Evolutionary conservation across 2,329 filamentous ascomycete species (phyloP).

Genomic region (Laburnicola sp.): DNA sequence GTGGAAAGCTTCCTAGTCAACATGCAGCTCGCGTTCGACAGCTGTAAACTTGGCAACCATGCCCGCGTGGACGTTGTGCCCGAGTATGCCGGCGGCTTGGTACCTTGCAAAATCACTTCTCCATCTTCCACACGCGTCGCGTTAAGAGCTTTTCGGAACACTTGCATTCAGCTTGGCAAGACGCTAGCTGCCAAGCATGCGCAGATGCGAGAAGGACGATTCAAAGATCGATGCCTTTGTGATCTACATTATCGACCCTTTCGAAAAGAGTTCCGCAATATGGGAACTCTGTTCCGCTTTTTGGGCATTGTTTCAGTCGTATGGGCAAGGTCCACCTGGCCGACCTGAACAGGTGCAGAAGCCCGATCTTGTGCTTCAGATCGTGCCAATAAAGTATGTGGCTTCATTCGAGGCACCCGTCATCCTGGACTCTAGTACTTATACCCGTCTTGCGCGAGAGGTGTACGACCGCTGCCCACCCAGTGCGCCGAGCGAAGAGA

Average conservation of each 20-base stretch:
- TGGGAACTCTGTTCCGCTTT: constrained; percentile 75
- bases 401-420: constrained; percentile 65
- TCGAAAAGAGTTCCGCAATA: constrained; percentile 60
- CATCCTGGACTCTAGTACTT: constrained; percentile 63
- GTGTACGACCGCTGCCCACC: constrained; percentile 74
- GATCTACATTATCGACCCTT: constrained; percentile 74
- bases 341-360: constrained; percentile 32
- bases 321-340: constrained; percentile 56
- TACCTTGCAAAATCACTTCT: constrained; percentile 31
- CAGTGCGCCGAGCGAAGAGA: constrained; percentile 38
- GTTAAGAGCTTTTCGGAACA: constrained; percentile 38
- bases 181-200: constrained; percentile 39
- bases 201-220: constrained; percentile 40
- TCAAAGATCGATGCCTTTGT: constrained; percentile 64
- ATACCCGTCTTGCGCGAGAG: constrained; percentile 69
- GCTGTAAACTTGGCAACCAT: constrained; percentile 71
- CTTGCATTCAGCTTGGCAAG: constrained; percentile 49
- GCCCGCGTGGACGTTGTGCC: constrained; percentile 46
- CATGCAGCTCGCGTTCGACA: constrained; percentile 72
- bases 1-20: constrained; percentile 68
- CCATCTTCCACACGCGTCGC: constrained; percentile 25
- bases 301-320: constrained; percentile 69
- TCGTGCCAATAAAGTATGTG: constrained; percentile 70
- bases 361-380: constrained; percentile 72
- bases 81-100: constrained; percentile 40